Conservation (phyloP, 2,329 filamentous ascomycete species). For the Diplodia scrobiculata region DNA sequence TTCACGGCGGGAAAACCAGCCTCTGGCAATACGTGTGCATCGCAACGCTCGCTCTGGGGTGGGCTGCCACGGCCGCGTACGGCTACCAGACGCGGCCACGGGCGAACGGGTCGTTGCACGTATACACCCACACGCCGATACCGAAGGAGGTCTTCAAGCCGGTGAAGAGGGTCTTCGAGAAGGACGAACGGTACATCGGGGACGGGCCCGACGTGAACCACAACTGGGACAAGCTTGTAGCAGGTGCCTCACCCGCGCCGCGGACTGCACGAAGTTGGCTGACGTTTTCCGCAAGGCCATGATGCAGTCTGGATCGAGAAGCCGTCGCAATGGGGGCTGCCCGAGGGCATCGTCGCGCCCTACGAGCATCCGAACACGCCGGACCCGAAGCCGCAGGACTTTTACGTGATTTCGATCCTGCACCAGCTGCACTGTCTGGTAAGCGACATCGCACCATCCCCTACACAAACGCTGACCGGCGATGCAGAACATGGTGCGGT, state of each 20-base stretch:
- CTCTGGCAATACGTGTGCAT: not conserved
- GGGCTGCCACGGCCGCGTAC: not conserved
- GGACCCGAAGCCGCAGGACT: not conserved
- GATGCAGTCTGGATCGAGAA: conserved; percentile 10
- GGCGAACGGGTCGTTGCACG: not conserved
- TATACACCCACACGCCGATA: not conserved
- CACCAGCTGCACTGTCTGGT: conserved; percentile 15
- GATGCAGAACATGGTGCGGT: conserved; percentile 4
- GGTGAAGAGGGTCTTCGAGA: not conserved
- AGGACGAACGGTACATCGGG: not conserved
- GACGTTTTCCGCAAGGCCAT: not conserved
- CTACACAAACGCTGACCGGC: no score
- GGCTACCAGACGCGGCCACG: not conserved
- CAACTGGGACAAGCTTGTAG: conserved; percentile 4
- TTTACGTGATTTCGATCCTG: conserved; percentile 10
- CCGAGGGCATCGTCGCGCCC: not conserved
- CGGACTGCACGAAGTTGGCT: not conserved
- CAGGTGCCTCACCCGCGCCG: not conserved
- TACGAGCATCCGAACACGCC: conserved; percentile 11
- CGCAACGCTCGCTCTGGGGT: not conserved
- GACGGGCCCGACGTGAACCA: not conserved
- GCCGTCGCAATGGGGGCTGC: not conserved
- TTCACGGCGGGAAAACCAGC: not conserved
- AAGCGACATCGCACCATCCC: not conserved
- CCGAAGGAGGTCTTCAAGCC: not conserved